A percentile compares a stretch with the other conserved stretches of the same genome.
phyloP scores from a whole-genome alignment of 176 grass and related monocot genomes.

The Metroxylon sagu region DNA sequence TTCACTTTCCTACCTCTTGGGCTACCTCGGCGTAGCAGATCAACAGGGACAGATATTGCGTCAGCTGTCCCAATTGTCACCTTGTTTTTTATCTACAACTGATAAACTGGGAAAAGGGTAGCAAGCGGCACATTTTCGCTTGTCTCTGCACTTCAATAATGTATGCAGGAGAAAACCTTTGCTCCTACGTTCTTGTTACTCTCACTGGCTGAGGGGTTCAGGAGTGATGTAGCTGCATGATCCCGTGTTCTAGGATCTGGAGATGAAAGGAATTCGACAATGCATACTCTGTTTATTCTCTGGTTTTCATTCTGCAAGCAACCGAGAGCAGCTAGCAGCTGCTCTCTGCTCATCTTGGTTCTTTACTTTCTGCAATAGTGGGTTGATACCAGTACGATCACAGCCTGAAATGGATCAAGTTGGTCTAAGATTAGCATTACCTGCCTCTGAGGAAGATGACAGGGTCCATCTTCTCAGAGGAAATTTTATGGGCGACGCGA shows the following conservation, averaged over 20 bases:
- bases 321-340: conserved; percentile 79
- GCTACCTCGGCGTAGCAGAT: conserved; percentile 68
- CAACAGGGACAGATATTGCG: conserved; percentile 70
- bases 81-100: conserved; percentile 78
- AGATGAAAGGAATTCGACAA: conserved; percentile 84
- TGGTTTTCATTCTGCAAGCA: conserved; percentile 86
- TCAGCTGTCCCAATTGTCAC: conserved; percentile 56
- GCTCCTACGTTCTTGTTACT: conserved; percentile 79
- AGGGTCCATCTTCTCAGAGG: conserved; percentile 81
- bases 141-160: conserved; percentile 60
- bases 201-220: conserved; percentile 78
- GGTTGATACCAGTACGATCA: conserved; percentile 48
- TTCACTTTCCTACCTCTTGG: conserved; percentile 87
- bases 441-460: conserved; percentile 74
- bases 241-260: conserved; percentile 69
- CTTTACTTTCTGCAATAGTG: conserved; percentile 54
- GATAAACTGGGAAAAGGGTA: conserved; percentile 74
- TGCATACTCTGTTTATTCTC: conserved; percentile 68
- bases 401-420: conserved; percentile 25
- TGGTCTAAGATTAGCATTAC: conserved; percentile 19
- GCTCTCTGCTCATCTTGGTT: conserved; percentile 71
- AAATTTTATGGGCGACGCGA: no score
- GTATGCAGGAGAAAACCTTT: conserved; percentile 58
- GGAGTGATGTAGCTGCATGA: conserved; percentile 79
- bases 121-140: conserved; percentile 79